These are phyloP conservation scores for Besnoitia besnoiti DNA, from an alignment of 169 alveolate species.

Conservation along the genomic window DNA sequence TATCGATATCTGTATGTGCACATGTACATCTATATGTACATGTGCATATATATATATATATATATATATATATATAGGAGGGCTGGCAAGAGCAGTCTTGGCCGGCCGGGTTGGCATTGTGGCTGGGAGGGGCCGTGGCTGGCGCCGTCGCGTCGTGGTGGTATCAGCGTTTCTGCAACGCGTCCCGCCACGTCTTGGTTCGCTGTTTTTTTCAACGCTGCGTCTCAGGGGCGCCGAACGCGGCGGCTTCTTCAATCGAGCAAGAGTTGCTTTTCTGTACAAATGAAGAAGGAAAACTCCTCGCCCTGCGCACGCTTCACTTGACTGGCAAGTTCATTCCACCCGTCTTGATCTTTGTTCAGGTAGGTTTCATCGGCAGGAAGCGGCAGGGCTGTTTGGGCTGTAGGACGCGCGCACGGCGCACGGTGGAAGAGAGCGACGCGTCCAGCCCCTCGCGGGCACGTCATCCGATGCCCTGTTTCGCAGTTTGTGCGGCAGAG, in stretches of 20 bases:
- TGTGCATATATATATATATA: too few relatives aligned
- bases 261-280: slow-evolving; percentile 65
- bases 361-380: slow-evolving; percentile 10
- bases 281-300: slow-evolving; percentile 71
- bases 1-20: too few relatives aligned
- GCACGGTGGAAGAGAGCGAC: slow-evolving; percentile 50
- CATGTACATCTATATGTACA: neutral
- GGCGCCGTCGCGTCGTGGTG: neutral
- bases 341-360: slow-evolving; percentile 67
- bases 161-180: neutral
- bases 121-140: neutral
- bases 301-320: slow-evolving; percentile 61
- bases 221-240: slow-evolving; percentile 62
- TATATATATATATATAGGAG: too few relatives aligned
- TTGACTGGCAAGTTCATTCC: slow-evolving; percentile 59
- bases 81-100: too few relatives aligned
- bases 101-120: too few relatives aligned
- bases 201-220: neutral
- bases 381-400: neutral
- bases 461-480: too few relatives aligned
- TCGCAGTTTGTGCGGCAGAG: too few relatives aligned
- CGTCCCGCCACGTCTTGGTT: neutral
- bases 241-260: slow-evolving; percentile 69
- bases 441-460: slow-evolving; percentile 68
- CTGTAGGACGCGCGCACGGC: neutral